Evolutionary conservation across 2,329 filamentous ascomycete genomes (phyloP).

Genomic region (Podosphaera leucotricha): DNA sequence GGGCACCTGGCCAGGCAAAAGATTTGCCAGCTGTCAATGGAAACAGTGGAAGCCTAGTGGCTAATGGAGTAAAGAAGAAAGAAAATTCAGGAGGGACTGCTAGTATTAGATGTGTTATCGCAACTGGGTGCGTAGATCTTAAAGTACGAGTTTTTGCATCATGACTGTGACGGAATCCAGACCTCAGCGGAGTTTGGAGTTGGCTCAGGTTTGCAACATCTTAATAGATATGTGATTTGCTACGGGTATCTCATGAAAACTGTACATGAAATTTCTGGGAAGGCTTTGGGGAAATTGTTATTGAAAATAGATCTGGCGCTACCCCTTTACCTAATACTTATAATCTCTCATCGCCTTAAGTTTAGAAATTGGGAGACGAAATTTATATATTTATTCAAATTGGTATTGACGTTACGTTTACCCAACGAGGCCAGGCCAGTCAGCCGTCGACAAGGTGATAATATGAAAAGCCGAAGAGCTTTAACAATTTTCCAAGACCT

Average conservation of each 20-base stretch:
- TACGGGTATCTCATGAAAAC: neutral
- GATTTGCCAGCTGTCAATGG: slow-evolving; percentile 22
- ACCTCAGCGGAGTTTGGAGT: slow-evolving; percentile 8
- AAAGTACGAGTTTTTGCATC: slow-evolving; percentile 56
- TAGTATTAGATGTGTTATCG: slow-evolving; percentile 63
- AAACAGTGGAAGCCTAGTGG: slow-evolving; percentile 21
- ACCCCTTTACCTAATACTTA: neutral
- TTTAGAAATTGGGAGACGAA: no score
- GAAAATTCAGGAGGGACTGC: slow-evolving; percentile 24
- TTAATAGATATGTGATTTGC: neutral
- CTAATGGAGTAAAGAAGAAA: slow-evolving; percentile 24
- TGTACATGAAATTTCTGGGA: neutral
- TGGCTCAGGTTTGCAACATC: slow-evolving; percentile 1
- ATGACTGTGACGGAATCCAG: slow-evolving; percentile 7
- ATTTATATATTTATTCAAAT: no score
- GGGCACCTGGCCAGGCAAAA: slow-evolving; percentile 57
- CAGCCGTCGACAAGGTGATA: no score
- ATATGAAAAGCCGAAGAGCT: no score
- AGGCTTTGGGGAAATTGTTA: neutral
- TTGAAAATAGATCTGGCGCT: neutral
- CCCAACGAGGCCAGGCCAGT: no score
- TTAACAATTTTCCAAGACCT: no score
- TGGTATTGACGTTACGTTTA: no score
- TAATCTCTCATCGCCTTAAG: neutral
- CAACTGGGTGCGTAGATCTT: slow-evolving; percentile 65